Evolutionary conservation across 495 filamentous ascomycete genomes (phyloP), one percentile per base, ranked within the genome.

Genomic region (Penicillium coffeae): DNA sequence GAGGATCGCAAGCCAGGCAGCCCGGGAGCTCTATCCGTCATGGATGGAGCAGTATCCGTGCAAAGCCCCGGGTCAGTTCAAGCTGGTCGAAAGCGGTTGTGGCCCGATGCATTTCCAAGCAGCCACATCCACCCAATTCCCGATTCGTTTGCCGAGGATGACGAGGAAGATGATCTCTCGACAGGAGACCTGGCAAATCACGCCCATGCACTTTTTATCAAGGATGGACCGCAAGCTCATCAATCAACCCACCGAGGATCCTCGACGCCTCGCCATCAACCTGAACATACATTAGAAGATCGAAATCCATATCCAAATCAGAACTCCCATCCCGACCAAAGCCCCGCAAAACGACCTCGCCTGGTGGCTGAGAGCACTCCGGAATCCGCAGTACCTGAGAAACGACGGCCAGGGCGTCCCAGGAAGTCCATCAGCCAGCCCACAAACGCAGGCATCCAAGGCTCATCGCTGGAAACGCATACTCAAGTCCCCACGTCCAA

Each of bases 81-180:
- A 47, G 62, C 59, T 25, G 62, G 62, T 54, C 64, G 60, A 27
- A 74, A 71, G 38, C 71, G 69, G 21, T 40, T 59, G 0, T 73
- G 62, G 56, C 59, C 68, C 9, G 65, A 71, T 35, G 59, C 62
- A 3, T 66, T 62, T 36, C 43, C 59, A 0, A 55, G 27, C 37
- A 60, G 60, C n/a, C 63, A 50, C 13, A 52, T 50, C 8, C 54
- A 60, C 8, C 54, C 57, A 7, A 56, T 69, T n/a, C 58, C 65
- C 2, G 68, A 73, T 45, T 70, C 68, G 14, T 71, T 73, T 21
- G 66, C 64, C 8, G 70, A 70, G 35, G 63, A 64, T n/a, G 65
- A 66, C 32, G 63, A 64, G 51, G 48, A 62, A 7, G 66, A 62
- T 34, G 65, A 70, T 37, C 45, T 68, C 15, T 49, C 65, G 0